Base-by-base conservation (phyloP, 805 yeast species). In the Isabelozyma gotoi region DNA sequence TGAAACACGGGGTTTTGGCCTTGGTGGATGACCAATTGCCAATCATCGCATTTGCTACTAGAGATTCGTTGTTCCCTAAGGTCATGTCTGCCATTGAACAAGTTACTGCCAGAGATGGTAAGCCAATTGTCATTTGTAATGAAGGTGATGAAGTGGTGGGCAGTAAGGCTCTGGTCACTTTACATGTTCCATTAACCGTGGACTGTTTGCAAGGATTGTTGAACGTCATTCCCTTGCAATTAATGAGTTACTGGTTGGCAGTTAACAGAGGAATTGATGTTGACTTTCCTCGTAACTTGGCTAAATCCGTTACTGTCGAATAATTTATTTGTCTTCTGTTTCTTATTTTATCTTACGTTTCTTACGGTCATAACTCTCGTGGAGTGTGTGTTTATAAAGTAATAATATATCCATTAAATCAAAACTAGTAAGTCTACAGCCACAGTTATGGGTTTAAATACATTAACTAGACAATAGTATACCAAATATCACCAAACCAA, bases 271-370 rank as follows among this genome's bases (percentile, higher is more conserved):
- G 97, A 33, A 85, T 88, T 55, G 96, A 94, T 62, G 99, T 95
- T 45, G 99, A 94, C 68, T 92, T 92, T 83, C 99, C 99, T 53
- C 83, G 99, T 73, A 94, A 94, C 75, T 80, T 94, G 71, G 99
- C 99, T 50, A 94, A 94, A 76, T 85, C 96, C 40, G 99, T 94
- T 45, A 94, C 99, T 38, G 99, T 94, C 50, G 98, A 90, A 74
- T 91, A 74, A 63, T 40, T 12, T 32, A 35, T 20, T 39, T n/a
- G 12, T 32, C 15, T 5, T 32, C n/a, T 32, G 10, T 14, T 32
- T 14, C 15, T 32, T 32, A n/a, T 32, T 24, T 24, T 24, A 24
- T 24, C 29, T 24, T 24, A 24, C 29, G 29, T 24, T 24, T 24
- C 29, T n/a, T n/a, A n/a, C n/a, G 29, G 29, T 24, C 29, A 24